Conservation (phyloP, 2,329 filamentous ascomycete species). For the Fusarium armeniacum region DNA sequence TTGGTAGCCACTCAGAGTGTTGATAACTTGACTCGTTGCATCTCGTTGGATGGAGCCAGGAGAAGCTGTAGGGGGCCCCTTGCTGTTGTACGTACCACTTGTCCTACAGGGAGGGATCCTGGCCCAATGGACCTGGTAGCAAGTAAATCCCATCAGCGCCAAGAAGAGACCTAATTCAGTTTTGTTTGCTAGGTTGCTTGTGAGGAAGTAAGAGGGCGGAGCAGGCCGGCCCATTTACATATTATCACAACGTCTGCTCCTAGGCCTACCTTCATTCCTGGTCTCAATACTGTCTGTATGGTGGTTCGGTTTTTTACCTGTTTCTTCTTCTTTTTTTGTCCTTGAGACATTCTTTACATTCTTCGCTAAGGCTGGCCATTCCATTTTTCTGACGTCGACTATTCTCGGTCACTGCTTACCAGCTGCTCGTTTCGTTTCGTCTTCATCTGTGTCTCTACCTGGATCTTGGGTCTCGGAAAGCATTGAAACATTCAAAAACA, state of each 20-base stretch:
- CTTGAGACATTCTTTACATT: conserved; percentile 35
- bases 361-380: conserved; percentile 38
- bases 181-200: conserved; percentile 8
- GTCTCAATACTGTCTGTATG: conserved; percentile 29
- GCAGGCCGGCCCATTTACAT: conserved; percentile 34
- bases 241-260: conserved; percentile 48
- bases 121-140: conserved; percentile 6
- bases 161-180: conserved; percentile 4
- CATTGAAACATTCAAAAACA: conserved; percentile 44
- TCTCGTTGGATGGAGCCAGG: conserved; percentile 7
- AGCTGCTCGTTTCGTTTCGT: conserved; percentile 12
- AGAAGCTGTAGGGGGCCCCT: conserved; percentile 5
- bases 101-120: conserved; percentile 7
- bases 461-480: conserved; percentile 21
- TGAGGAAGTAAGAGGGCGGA: conserved; percentile 11
- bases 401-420: conserved; percentile 26
- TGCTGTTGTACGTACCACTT: conserved; percentile 1
- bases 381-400: conserved; percentile 13
- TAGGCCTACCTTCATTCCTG: conserved; percentile 39
- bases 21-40: conserved; percentile 10
- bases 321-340: conserved; percentile 19
- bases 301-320: conserved; percentile 26
- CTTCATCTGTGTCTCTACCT: conserved; percentile 29
- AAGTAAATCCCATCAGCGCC: conserved; percentile 21
- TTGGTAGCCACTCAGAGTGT: conserved; percentile 23